Conservation (phyloP, 441 rosid genomes). For the Iberis amara region DNA sequence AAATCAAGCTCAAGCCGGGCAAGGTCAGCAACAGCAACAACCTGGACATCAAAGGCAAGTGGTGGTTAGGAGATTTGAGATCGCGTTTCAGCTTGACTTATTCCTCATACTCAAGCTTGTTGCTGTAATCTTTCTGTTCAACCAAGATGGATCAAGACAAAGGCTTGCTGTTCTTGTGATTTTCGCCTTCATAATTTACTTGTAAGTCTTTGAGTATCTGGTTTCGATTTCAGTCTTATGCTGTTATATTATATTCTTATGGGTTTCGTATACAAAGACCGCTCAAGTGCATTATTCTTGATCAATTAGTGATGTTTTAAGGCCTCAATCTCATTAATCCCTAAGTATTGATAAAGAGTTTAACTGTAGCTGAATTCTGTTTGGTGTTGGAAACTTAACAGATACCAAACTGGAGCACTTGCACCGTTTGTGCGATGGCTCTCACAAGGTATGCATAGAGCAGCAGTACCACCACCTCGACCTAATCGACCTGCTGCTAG, state of each 20-base stretch:
- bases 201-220: constrained; percentile 51
- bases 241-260: too few species aligned
- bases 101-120: constrained; percentile 84
- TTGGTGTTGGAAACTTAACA: constrained; percentile 33
- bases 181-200: constrained; percentile 69
- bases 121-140: constrained; percentile 83
- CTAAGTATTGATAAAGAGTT: background rate
- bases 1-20: constrained; percentile 32
- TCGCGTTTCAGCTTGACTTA: constrained; percentile 88
- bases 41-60: constrained; percentile 66
- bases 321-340: too few species aligned
- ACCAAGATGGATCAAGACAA: constrained; percentile 96
- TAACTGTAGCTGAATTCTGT: too few species aligned
- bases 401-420: constrained; percentile 95
- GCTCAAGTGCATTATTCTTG: too few species aligned
- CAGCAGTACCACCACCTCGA: constrained; percentile 80
- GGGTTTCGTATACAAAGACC: too few species aligned
- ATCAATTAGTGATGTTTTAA: too few species aligned
- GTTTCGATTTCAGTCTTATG: constrained; percentile 26
- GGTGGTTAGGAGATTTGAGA: constrained; percentile 76
- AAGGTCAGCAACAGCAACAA: constrained; percentile 39
- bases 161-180: constrained; percentile 75
- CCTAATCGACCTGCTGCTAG: constrained; percentile 51
- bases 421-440: constrained; percentile 86
- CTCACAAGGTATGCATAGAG: constrained; percentile 94